These are phyloP conservation scores for Fusarium sp. DNA, from an alignment of 2,329 filamentous ascomycete species.

Conservation along the genomic window DNA sequence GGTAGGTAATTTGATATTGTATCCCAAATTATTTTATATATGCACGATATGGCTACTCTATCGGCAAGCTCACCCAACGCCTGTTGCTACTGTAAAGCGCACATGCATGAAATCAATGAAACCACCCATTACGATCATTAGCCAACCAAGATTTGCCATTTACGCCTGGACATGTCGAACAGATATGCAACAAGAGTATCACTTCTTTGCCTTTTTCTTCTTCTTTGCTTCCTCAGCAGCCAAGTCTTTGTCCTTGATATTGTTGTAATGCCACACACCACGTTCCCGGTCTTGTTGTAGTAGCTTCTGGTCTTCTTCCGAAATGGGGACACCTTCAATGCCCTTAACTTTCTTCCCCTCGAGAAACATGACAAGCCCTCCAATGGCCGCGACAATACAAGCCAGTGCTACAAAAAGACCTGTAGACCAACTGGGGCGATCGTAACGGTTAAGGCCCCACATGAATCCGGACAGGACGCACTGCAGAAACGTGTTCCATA, in stretches of 20 bases:
- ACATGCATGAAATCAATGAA: neutral
- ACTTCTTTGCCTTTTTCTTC: slow-evolving; percentile 39
- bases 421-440: slow-evolving; percentile 82
- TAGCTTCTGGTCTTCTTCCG: slow-evolving; percentile 61
- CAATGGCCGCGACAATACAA: slow-evolving; percentile 73
- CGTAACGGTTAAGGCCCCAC: slow-evolving; percentile 80
- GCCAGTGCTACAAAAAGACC: slow-evolving; percentile 81
- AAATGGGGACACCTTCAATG: slow-evolving; percentile 76
- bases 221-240: slow-evolving; percentile 21
- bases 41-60: neutral
- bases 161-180: neutral
- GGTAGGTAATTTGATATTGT: neutral
- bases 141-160: neutral
- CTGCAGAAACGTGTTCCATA: slow-evolving; percentile 83
- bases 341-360: slow-evolving; percentile 78
- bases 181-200: neutral
- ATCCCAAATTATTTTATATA: neutral
- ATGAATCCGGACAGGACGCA: slow-evolving; percentile 79
- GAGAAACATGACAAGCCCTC: slow-evolving; percentile 74
- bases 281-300: slow-evolving; percentile 62
- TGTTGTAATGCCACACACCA: slow-evolving; percentile 66
- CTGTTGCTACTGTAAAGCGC: neutral
- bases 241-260: slow-evolving; percentile 50
- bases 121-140: neutral
- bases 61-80: neutral